phyloP scores from a whole-genome alignment of 2,329 filamentous ascomycete species.

The Xylariaceae sp. region DNA sequence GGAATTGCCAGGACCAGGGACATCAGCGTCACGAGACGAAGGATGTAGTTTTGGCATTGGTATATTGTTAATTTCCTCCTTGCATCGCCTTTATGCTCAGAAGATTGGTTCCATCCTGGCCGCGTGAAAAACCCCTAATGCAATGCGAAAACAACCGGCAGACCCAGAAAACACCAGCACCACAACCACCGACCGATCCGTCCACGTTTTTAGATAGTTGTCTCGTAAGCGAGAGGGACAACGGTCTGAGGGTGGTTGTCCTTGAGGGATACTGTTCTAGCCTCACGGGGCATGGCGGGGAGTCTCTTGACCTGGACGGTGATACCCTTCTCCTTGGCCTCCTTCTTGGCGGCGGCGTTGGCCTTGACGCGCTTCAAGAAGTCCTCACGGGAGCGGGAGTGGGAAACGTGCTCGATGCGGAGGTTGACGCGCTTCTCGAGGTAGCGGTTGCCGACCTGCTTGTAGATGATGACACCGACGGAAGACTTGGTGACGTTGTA shows the following conservation, averaged over 20 bases:
- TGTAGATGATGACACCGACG: constrained; percentile 98
- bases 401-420: constrained; percentile 92
- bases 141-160: constrained; percentile 31
- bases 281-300: constrained; percentile 72
- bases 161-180: constrained; percentile 28
- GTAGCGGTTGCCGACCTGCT: constrained; percentile 99
- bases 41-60: constrained; percentile 20
- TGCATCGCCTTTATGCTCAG: constrained; percentile 27
- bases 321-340: constrained; percentile 86
- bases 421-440: constrained; percentile 99
- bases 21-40: constrained; percentile 5
- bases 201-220: constrained; percentile 68
- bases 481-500: constrained; percentile 99
- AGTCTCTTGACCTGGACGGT: constrained; percentile 91
- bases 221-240: constrained; percentile 91
- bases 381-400: constrained; percentile 72
- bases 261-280: constrained; percentile 71
- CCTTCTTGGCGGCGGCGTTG: constrained; percentile 80
- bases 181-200: constrained; percentile 16
- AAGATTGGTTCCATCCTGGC: constrained; percentile 27
- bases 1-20: neutral
- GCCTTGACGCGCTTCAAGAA: constrained; percentile 21
- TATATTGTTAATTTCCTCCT: constrained; percentile 28
- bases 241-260: constrained; percentile 89
- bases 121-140: constrained; percentile 30